Evolutionary conservation across 495 filamentous ascomycete genomes (phyloP), one percentile per base, ranked within the genome.

Genomic region (Trichocladium uniseriatum): DNA sequence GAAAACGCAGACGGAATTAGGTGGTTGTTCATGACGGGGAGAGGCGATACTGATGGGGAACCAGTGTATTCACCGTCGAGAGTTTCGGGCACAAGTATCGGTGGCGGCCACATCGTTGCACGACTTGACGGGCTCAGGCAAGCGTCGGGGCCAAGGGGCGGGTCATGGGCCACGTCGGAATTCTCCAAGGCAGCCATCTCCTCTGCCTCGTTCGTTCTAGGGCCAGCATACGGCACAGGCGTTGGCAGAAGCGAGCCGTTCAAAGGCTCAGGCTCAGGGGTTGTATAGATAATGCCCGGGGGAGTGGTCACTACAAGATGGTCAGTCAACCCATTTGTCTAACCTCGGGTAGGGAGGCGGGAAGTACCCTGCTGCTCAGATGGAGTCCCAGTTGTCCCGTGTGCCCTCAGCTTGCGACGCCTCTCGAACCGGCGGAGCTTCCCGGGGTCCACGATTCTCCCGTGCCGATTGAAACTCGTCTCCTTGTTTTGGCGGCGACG

Each of bases 351-450:
- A 4, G 16, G 11, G 8, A 1, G 29, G 5, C 0, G 18, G 9
- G 5, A 28, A 3, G 9, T 38, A 51, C 48, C 48, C 11, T 27
- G 15, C 8, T 16, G 2, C 8, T 39, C 41, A 15, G 8, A 10
- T 4, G 16, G 2, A 9, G 11, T 5, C 3, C 8, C 16, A 20
- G 19, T 7, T 6, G 1, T 18, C 18, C 43, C 43, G 5, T 41
- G 20, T 1, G 5, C 20, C 45, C 0, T 31, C 31, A 45, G 36
- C 11, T 46, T 48, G 34, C 58, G 31, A 1, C 59, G 56, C 9
- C 38, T 57, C 5, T 6, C 19, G 8, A 58, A 66, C 0, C 63
- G 54, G 5, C 24, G 29, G 13, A 66, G 37, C 32, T 62, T 61
- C 2, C 22, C 35, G 2, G 15, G 38, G 0, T 43, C 19, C 5